These are phyloP conservation scores for Alternaria metachromatica DNA, from an alignment of 2,329 filamentous ascomycete species.

Conservation along the genomic window DNA sequence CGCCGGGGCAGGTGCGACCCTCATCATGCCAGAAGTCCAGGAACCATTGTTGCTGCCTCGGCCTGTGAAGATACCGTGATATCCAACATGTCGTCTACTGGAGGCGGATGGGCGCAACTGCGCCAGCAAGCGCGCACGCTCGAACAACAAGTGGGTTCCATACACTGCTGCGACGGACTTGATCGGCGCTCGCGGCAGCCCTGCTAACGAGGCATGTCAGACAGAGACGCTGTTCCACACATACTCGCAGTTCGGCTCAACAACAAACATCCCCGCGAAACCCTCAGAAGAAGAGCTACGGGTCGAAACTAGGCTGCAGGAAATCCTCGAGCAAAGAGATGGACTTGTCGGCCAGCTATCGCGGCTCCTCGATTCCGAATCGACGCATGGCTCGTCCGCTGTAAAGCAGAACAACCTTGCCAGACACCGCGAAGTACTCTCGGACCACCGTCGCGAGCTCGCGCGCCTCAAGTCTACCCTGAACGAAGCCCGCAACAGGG, in stretches of 20 bases:
- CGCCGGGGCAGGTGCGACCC: constrained; percentile 22
- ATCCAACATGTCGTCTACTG: constrained; percentile 48
- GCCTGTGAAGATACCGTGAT: not conserved
- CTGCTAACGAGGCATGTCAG: constrained; percentile 56
- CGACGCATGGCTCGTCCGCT: constrained; percentile 82
- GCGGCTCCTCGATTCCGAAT: constrained; percentile 91
- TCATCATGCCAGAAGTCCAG: constrained; percentile 31
- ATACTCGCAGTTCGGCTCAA: constrained; percentile 89
- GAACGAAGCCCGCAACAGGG: constrained; percentile 79
- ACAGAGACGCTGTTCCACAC: constrained; percentile 82
- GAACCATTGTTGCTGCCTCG: constrained; percentile 15
- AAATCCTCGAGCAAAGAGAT: constrained; percentile 89
- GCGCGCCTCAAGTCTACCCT: constrained; percentile 75
- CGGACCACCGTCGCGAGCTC: constrained; percentile 85
- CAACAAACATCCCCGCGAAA: constrained; percentile 78
- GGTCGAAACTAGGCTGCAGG: constrained; percentile 81
- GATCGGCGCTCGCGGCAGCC: constrained; percentile 12
- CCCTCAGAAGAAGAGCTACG: constrained; percentile 83
- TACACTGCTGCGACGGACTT: constrained; percentile 17
- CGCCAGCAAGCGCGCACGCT: constrained; percentile 88
- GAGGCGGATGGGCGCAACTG: constrained; percentile 82
- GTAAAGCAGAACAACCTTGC: constrained; percentile 97
- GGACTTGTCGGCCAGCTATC: constrained; percentile 79
- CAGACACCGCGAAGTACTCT: constrained; percentile 87
- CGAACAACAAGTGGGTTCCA: constrained; percentile 78